Conservation (phyloP, 495 filamentous ascomycete genomes). For the Aspergillus carlsbadensis region DNA sequence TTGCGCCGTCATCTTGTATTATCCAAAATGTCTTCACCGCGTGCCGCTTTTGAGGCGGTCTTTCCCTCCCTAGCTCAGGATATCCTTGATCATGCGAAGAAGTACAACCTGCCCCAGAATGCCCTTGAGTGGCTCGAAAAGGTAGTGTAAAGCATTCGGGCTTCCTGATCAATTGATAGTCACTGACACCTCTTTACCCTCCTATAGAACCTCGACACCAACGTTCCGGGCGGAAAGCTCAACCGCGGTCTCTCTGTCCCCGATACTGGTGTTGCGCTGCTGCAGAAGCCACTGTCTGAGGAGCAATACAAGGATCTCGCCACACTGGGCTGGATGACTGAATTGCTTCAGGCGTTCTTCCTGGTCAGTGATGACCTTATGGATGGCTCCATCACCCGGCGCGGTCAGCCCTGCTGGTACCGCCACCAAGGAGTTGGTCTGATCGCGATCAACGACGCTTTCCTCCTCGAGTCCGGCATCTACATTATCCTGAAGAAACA, state of each 20-base stretch:
- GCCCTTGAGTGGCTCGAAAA: slow-evolving; percentile 85
- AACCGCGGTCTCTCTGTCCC: slow-evolving; percentile 98
- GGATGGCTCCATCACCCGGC: slow-evolving; percentile 90
- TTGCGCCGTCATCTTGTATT: not conserved
- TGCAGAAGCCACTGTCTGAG: slow-evolving; percentile 64
- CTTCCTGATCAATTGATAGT: not conserved
- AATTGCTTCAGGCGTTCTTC: slow-evolving; percentile 98
- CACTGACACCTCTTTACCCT: slow-evolving; percentile 6
- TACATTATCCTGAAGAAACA: slow-evolving; percentile 90
- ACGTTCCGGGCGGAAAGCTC: slow-evolving; percentile 92
- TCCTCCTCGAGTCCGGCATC: slow-evolving; percentile 90
- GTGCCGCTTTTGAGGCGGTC: slow-evolving; percentile 82
- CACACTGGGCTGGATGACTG: slow-evolving; percentile 92
- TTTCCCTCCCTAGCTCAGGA: slow-evolving; percentile 80
- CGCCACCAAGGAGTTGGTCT: slow-evolving; percentile 79
- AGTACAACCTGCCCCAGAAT: slow-evolving; percentile 78
- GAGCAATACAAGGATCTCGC: slow-evolving; percentile 84
- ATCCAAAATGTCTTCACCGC: slow-evolving; percentile 60
- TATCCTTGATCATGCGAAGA: slow-evolving; percentile 68
- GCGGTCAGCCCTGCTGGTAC: slow-evolving; percentile 95
- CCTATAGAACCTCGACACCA: slow-evolving; percentile 60
- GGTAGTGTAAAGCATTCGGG: slow-evolving; percentile 46
- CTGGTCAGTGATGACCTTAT: slow-evolving; percentile 98
- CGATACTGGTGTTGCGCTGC: slow-evolving; percentile 80
- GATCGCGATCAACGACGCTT: slow-evolving; percentile 97